Evolutionary conservation across 2,329 filamentous ascomycete genomes (phyloP).

Genomic region (Pyricularia grisea): DNA sequence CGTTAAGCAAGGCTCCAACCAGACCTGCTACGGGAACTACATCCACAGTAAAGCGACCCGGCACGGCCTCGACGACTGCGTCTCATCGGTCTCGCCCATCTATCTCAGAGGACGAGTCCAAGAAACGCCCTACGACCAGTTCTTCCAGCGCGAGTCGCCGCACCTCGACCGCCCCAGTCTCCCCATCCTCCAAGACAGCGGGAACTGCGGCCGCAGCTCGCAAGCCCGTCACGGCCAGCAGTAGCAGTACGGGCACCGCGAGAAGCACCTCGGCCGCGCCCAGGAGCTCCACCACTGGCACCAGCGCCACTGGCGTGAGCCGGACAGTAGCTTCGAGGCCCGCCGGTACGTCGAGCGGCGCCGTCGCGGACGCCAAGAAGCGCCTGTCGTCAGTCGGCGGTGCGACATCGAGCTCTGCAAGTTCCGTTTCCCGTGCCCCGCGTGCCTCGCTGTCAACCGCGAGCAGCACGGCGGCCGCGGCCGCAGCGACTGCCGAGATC

Average conservation of each 20-base stretch:
- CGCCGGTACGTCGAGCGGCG: slow-evolving; percentile 18
- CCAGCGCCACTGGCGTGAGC: slow-evolving; percentile 18
- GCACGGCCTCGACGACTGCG: slow-evolving; percentile 19
- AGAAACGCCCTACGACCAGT: slow-evolving; percentile 15
- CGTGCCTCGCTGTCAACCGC: slow-evolving; percentile 25
- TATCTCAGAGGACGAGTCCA: slow-evolving; percentile 27
- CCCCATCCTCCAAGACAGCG: slow-evolving; percentile 15
- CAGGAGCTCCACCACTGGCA: slow-evolving; percentile 25
- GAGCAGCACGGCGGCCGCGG: slow-evolving; percentile 15
- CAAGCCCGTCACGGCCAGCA: slow-evolving; percentile 24
- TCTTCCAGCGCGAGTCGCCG: slow-evolving; percentile 17
- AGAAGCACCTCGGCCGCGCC: slow-evolving; percentile 21
- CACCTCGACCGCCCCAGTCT: slow-evolving; percentile 20
- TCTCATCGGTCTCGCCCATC: slow-evolving; percentile 24
- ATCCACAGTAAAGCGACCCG: slow-evolving; percentile 18
- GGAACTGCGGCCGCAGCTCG: slow-evolving; percentile 21
- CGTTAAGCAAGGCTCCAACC: slow-evolving; percentile 20
- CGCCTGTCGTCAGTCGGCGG: slow-evolving; percentile 41
- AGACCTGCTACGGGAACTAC: slow-evolving; percentile 18
- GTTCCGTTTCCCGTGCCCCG: slow-evolving; percentile 29
- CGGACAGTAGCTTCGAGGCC: slow-evolving; percentile 24
- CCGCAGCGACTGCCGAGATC: slow-evolving; percentile 32
- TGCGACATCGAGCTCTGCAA: slow-evolving; percentile 24
- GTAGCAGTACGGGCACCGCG: slow-evolving; percentile 25
- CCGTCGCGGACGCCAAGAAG: slow-evolving; percentile 44